Base-by-base conservation (phyloP, 2,329 filamentous ascomycete genomes). In the Albophoma yamanashiensis region DNA sequence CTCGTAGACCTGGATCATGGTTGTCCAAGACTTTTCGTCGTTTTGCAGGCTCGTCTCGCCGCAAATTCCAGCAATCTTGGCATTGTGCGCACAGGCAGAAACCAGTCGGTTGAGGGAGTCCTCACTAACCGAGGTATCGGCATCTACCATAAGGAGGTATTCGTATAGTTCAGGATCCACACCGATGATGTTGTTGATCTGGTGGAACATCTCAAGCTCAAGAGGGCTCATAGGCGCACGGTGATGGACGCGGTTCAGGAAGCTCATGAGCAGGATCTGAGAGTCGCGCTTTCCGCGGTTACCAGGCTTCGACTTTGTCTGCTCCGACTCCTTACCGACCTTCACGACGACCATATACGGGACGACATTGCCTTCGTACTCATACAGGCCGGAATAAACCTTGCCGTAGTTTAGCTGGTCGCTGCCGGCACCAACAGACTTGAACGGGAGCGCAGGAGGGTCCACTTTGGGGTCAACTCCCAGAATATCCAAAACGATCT, bases 1-100 rank as follows among this genome's bases (percentile, higher is more conserved):
- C 74, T 99, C 94, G 77, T 99, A 99, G 65, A 99, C 94, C 74
- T 99, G 94, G 69, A 99, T 99, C 94, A 99, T 99, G 15, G 94
- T 99, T 91, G 91, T 96, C 92, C 92, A 97, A 68, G 88, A 92
- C 66, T 88, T 84, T 68, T 97, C 91, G 73, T 97, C 93, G 69
- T 99, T 99, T 72, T 97, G 90, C 69, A 99, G 80, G 74, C 88
- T 94, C 1, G 94, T 99, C 74, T 99, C 94, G 71, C 94, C 94
- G 73, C 94, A 99, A 63, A 97, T 97, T 76, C 93, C 94, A 31
- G 91, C 92, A 77, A 99, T 96, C 78, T 95, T 96, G 39, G 91
- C 88, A 72, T 99, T 91, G 69, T 97, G 92, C 66, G 91, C 88
- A 75, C 92, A 99, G 58, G 89, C 89, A 60, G 94, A 91, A 22